Conservation (phyloP, 2,329 filamentous ascomycete species). For the Talaromyces funiculosus region DNA sequence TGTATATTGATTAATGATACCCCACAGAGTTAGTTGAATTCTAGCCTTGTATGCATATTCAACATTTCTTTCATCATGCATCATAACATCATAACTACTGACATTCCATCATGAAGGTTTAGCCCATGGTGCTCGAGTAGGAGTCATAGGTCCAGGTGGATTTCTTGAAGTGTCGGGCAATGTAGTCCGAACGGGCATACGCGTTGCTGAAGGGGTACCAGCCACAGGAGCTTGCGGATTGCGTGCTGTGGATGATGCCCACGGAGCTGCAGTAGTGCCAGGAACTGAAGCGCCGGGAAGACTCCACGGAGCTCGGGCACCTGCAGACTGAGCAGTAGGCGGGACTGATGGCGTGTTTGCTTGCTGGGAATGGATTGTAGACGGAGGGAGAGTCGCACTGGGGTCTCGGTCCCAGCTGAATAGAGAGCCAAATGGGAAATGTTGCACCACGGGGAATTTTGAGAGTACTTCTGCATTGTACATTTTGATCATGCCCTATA, state of each 20-base stretch:
- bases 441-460: conserved; percentile 98
- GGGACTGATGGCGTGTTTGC: conserved; percentile 16
- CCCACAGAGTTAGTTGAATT: conserved; percentile 7
- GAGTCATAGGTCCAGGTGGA: conserved; percentile 25
- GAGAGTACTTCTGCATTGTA: conserved; percentile 93
- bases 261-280: conserved; percentile 27
- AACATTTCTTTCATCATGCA: neutral
- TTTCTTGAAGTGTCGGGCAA: conserved; percentile 26
- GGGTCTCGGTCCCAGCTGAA: conserved; percentile 71
- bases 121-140: conserved; percentile 19
- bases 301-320: conserved; percentile 34
- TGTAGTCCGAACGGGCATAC: conserved; percentile 8
- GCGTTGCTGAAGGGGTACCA: conserved; percentile 6
- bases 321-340: conserved; percentile 22
- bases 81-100: neutral
- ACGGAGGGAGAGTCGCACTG: conserved; percentile 45
- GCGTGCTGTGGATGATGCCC: conserved; percentile 21
- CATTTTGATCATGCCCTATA: conserved; percentile 98
- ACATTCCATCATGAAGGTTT: conserved; percentile 7
- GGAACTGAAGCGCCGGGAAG: conserved; percentile 17
- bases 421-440: conserved; percentile 79
- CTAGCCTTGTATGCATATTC: neutral
- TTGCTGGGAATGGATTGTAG: conserved; percentile 50
- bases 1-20: conserved; percentile 10
- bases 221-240: neutral